Conservation (phyloP, 768 basidiomycete genomes). For the Xerocomus spinulosus region DNA sequence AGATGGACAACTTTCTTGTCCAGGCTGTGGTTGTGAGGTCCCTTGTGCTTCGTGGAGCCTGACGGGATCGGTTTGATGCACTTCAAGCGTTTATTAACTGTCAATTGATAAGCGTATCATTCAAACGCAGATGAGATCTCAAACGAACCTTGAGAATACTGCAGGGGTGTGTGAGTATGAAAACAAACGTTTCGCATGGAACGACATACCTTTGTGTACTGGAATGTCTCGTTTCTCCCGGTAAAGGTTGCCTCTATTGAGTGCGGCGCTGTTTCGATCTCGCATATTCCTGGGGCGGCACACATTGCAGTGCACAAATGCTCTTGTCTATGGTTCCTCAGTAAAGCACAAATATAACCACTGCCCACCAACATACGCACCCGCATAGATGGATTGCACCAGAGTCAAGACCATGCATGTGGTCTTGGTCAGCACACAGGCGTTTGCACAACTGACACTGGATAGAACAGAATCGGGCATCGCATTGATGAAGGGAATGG, state of each 20-base stretch:
- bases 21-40: slow-evolving; percentile 45
- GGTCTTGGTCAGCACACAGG: slow-evolving; percentile 43
- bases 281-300: slow-evolving; percentile 45
- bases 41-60: slow-evolving; percentile 40
- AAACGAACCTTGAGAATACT: slow-evolving; percentile 52
- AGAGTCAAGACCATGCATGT: slow-evolving; percentile 47
- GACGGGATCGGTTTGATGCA: slow-evolving; percentile 46
- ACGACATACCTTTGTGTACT: slow-evolving; percentile 54
- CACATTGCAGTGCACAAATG: slow-evolving; percentile 47
- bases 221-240: slow-evolving; percentile 55
- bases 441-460: slow-evolving; percentile 53
- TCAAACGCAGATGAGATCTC: not conserved
- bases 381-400: slow-evolving; percentile 52
- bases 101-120: not conserved
- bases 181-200: not conserved
- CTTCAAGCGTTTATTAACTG: slow-evolving; percentile 47
- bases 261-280: slow-evolving; percentile 55
- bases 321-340: slow-evolving; percentile 38
- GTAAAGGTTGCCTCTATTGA: slow-evolving; percentile 60
- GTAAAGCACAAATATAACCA: not conserved
- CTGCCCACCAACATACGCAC: slow-evolving; percentile 25
- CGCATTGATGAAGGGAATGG: slow-evolving; percentile 48
- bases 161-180: not conserved
- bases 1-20: slow-evolving; percentile 47
- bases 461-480: slow-evolving; percentile 49